A percentile compares a stretch with the other conserved stretches of the same genome.
These are phyloP conservation scores for Verticillium alfalfae DNA, from an alignment of 2,329 filamentous ascomycete species.

Conservation along the genomic window DNA sequence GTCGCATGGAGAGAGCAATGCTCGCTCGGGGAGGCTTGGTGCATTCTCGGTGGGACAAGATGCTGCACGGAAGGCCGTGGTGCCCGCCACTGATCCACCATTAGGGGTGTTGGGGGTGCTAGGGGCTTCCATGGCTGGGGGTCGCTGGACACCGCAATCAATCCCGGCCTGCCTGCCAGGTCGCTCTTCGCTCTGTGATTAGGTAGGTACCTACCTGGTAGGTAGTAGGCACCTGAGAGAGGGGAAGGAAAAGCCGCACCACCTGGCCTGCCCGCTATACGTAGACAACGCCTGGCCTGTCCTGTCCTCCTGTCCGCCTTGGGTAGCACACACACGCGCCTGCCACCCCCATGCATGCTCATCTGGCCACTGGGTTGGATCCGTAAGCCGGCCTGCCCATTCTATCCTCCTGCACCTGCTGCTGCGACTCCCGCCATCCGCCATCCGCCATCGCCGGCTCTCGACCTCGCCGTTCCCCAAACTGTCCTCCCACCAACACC, in stretches of 20 bases:
- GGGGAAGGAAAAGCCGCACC: not conserved
- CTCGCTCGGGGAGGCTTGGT: not conserved
- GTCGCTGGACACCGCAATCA: not conserved
- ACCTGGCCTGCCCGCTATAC: not conserved
- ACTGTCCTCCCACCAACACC: conserved; percentile 3
- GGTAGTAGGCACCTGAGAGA: not conserved
- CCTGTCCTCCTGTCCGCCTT: not conserved
- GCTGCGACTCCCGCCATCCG: conserved; percentile 8
- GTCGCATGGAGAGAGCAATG: not conserved
- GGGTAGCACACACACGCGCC: not conserved
- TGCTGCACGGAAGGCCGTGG: not conserved
- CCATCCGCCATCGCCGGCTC: conserved; percentile 14
- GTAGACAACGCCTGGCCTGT: not conserved
- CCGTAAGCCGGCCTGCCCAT: not conserved
- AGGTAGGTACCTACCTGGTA: too few species aligned
- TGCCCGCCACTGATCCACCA: not conserved
- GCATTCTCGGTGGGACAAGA: not conserved
- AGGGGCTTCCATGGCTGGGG: not conserved
- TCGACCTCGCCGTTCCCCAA: conserved; percentile 3
- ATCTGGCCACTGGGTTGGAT: not conserved
- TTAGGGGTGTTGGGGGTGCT: not conserved
- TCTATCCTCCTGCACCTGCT: not conserved
- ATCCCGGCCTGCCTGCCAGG: not conserved
- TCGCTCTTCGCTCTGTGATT: too few species aligned
- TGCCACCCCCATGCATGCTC: not conserved